Evolutionary conservation across 371 early-diverging fungal genomes (phyloP).

Genomic region (Zychaea mexicana): DNA sequence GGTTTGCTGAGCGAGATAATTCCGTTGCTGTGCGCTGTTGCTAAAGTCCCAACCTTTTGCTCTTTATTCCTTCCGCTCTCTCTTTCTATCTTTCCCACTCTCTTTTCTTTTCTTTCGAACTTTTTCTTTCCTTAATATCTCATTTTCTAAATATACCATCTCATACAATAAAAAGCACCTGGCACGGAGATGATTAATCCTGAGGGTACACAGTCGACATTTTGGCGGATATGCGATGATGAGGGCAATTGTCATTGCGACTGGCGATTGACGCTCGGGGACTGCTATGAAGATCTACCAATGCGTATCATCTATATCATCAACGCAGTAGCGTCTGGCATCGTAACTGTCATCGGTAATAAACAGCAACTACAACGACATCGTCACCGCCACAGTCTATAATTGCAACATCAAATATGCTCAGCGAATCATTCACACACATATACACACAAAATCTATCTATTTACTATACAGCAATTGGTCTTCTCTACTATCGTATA

Average conservation of each 20-base stretch:
- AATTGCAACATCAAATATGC: too few species aligned
- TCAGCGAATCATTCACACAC: too few species aligned
- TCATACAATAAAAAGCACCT: not conserved
- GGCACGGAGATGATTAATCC: slow-evolving; percentile 2
- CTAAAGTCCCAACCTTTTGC: too few species aligned
- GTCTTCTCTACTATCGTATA: slow-evolving; percentile 24
- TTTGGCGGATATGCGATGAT: slow-evolving; percentile 37
- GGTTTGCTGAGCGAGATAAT: too few species aligned
- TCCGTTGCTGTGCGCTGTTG: too few species aligned
- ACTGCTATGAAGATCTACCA: slow-evolving; percentile 22
- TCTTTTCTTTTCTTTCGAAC: too few species aligned
- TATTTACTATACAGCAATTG: not conserved
- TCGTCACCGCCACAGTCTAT: too few species aligned
- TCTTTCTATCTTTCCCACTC: too few species aligned
- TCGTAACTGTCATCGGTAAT: slow-evolving; percentile 30
- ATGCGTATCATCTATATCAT: slow-evolving; percentile 29
- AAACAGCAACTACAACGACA: too few species aligned
- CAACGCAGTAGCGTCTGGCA: slow-evolving; percentile 22
- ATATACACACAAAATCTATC: too few species aligned
- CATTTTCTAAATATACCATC: not conserved
- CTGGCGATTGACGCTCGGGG: slow-evolving; percentile 32
- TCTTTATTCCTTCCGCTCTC: too few species aligned
- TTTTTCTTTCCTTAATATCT: not conserved
- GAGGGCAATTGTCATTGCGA: slow-evolving; percentile 37
- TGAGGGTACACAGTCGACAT: slow-evolving; percentile 18